Conservation (phyloP, 106 monocot genomes). For the Dendrobium nobile region DNA sequence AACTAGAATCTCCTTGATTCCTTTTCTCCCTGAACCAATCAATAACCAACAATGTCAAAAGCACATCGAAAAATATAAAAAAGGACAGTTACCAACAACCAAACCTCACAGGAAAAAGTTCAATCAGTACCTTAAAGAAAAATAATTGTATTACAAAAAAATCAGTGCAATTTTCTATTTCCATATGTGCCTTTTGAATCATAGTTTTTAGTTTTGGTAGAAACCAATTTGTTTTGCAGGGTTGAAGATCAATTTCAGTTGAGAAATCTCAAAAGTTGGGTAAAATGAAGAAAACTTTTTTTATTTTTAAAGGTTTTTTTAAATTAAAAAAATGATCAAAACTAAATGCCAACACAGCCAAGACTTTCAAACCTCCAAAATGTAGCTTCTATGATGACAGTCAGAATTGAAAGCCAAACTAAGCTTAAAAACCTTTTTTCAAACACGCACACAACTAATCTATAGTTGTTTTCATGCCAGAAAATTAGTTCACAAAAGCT, state of each 20-base stretch:
- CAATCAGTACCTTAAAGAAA: neutral
- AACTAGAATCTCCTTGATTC: constrained; percentile 54
- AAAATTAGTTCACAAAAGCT: no score
- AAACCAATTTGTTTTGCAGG: neutral
- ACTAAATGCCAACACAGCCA: neutral
- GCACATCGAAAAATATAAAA: neutral
- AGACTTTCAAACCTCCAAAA: neutral
- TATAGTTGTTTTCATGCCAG: neutral
- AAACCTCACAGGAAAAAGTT: neutral
- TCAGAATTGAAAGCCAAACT: neutral
- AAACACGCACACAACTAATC: neutral
- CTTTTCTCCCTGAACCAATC: constrained; percentile 35
- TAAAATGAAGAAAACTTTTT: neutral
- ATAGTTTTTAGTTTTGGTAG: no score
- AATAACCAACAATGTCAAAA: neutral
- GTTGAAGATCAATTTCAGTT: no score
- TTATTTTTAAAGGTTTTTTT: neutral
- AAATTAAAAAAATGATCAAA: neutral
- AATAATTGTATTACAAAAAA: no score
- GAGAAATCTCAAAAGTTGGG: no score
- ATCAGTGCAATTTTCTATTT: no score
- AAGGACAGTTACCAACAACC: neutral
- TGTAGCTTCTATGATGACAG: no score
- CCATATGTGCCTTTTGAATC: no score
- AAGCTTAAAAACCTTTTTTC: neutral